Base-by-base conservation (phyloP, 345 rosid genomes). In the Aquilaria sinensis region DNA sequence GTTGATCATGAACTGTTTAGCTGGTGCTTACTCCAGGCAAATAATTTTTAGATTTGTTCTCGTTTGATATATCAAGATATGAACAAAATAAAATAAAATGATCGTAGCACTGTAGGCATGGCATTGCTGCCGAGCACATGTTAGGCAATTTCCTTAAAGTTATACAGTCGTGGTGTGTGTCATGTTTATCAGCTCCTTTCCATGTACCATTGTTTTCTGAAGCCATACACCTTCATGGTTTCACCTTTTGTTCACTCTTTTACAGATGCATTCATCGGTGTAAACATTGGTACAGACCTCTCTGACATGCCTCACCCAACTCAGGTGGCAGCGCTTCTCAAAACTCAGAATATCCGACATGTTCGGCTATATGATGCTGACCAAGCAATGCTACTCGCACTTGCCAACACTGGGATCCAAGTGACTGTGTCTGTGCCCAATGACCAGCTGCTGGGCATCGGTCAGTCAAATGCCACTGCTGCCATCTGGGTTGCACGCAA, bases 401-500 rank as follows among this genome's bases (percentile, higher is more conserved):
- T 91, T 47, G 94, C 96, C 65, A 85, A 89, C 64, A 78, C 97
- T 1, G 92, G 92, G 66, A 67, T 91, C 57, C 79, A 73, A 15
- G 92, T 91, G 14, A 83, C 85, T 2, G 83, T 91, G 73, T 85
- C 96, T 48, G 85, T 91, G 47, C 92, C 97, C n/a, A 91, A 91
- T 69, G 92, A 91, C 12, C 88, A 88, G 73, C 82, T 91, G 62
- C 91, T 91, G 31, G 97, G 94, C 51, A 88, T 91, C 43, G 95
- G 97, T 68, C 94, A 86, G 65, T 91, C 97, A 56, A 91, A 91
- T 76, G 88, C 90, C 51, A 88, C 97, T 0, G 96, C 97, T 56
- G 97, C 90, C 29, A 86, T 86, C 64, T 91, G 97, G 97, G 90
- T 91, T 60, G 71, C 86, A 13, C 86, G 88, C 54, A 88, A 88